Evolutionary conservation across 1,139 yeast species (phyloP), one percentile per base, ranked within the genome.

Genomic region (Geotrichum aggregatum): DNA sequence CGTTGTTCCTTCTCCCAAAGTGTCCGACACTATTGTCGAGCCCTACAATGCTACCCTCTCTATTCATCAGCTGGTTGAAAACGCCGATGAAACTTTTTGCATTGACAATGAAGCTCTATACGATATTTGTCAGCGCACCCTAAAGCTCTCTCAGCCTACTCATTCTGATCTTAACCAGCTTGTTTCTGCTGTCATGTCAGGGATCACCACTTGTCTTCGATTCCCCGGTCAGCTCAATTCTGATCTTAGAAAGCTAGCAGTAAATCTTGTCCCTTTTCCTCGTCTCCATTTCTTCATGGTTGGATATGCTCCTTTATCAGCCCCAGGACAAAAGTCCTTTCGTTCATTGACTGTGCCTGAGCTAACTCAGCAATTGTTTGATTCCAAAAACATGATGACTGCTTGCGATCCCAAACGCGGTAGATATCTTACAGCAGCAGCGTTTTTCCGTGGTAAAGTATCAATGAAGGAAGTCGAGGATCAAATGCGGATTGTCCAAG

Each of bases 161-260:
- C 72, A 72, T 60, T 63, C 64, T 38, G 76, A 73, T 56, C 67
- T 74, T 49, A 73, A 73, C 62, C 70, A 68, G 54, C 67, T 73
- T 45, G 71, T 73, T 51, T 72, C 77, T 21, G 58, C 65, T 54
- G 77, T 74, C 51, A 73, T 73, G 77, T 67, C 73, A 34, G 77
- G 77, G 36, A 74, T 73, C 52, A 73, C 77, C 49, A 73, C 77
- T 19, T 72, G 75, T 51, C 61, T 73, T 52, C 66, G 77, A 54
- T 73, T 71, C 67, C 77, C 77, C 34, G 76, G 77, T 47, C 76
- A 73, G 62, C 67, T 73, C 48, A 73, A 73, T 64, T 72, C 75
- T 40, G 77, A 73, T 57, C 64, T 73, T 58, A 70, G 77, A 52
- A 73, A 73, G 61, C 64, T 73, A 54, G 77, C 77, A 4, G 76